Evolutionary conservation across 768 basidiomycete species (phyloP).

Genomic region (Russula sp.): DNA sequence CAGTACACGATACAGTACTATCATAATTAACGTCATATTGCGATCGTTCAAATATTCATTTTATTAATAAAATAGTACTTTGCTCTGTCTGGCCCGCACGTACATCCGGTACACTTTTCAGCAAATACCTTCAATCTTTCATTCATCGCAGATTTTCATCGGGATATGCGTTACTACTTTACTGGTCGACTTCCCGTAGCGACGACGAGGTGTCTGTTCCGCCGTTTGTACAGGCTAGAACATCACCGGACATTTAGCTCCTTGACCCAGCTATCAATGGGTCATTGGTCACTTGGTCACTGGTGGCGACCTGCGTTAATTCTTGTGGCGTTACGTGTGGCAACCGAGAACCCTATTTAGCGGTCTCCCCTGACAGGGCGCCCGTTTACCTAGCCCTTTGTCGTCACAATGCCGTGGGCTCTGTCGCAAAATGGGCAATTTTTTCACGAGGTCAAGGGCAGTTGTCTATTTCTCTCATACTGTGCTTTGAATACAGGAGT

Average conservation of each 20-base stretch:
- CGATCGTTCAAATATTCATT: not conserved
- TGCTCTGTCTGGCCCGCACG: too few relatives aligned
- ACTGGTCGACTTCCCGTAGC: not conserved
- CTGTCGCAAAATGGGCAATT: not conserved
- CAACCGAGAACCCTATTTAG: not conserved
- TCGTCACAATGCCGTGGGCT: too few relatives aligned
- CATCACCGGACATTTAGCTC: not conserved
- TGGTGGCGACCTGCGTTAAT: not conserved
- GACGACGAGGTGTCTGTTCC: not conserved
- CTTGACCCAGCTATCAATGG: not conserved
- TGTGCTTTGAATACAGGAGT: too few relatives aligned
- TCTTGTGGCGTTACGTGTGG: not conserved
- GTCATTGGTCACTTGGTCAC: too few relatives aligned
- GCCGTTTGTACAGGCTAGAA: not conserved
- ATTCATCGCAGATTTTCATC: not conserved
- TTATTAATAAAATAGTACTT: not conserved
- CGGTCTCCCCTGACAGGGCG: not conserved
- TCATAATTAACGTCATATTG: not conserved
- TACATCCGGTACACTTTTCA: not conserved
- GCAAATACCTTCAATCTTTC: constrained; percentile 4
- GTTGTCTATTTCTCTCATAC: not conserved
- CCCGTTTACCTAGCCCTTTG: not conserved
- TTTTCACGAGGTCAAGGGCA: not conserved
- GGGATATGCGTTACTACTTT: not conserved
- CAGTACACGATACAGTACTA: not conserved